These are phyloP conservation scores for Monosporascus sp. DNA, from an alignment of 2,329 filamentous ascomycete genomes.

Conservation along the genomic window DNA sequence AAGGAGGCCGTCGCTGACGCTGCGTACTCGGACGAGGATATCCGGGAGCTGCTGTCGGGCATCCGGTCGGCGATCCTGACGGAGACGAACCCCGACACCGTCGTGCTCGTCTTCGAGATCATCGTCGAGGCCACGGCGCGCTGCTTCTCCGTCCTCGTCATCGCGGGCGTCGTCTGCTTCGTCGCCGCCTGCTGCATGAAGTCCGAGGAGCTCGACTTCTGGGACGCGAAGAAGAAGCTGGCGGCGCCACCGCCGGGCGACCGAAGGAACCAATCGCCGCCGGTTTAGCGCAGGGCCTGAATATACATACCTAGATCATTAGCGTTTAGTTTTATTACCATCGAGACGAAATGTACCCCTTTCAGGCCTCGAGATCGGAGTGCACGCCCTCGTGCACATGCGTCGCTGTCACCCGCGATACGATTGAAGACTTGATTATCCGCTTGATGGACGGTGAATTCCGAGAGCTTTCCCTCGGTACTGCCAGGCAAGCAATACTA, in stretches of 20 bases:
- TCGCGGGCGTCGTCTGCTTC: conserved; percentile 19
- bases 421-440: too few relatives aligned
- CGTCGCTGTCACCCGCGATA: too few relatives aligned
- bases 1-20: conserved; percentile 8
- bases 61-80: conserved; percentile 18
- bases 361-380: too few relatives aligned
- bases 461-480: too few relatives aligned
- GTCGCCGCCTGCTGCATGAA: conserved; percentile 22
- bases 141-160: conserved; percentile 21
- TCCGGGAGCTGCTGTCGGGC: conserved; percentile 23
- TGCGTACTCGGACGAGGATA: conserved; percentile 15
- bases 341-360: too few relatives aligned
- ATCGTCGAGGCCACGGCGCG: conserved; percentile 19
- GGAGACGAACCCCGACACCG: conserved; percentile 9
- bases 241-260: conserved; percentile 7
- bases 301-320: too few relatives aligned
- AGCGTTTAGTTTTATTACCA: too few relatives aligned
- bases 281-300: too few relatives aligned
- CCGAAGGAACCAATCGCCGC: neutral
- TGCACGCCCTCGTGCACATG: too few relatives aligned
- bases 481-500: too few relatives aligned
- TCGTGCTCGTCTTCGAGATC: conserved; percentile 11
- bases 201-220: conserved; percentile 22
- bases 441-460: too few relatives aligned
- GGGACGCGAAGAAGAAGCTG: neutral